phyloP scores from a whole-genome alignment of 2,329 filamentous ascomycete species.

The Pseudogymnoascus pannorum region DNA sequence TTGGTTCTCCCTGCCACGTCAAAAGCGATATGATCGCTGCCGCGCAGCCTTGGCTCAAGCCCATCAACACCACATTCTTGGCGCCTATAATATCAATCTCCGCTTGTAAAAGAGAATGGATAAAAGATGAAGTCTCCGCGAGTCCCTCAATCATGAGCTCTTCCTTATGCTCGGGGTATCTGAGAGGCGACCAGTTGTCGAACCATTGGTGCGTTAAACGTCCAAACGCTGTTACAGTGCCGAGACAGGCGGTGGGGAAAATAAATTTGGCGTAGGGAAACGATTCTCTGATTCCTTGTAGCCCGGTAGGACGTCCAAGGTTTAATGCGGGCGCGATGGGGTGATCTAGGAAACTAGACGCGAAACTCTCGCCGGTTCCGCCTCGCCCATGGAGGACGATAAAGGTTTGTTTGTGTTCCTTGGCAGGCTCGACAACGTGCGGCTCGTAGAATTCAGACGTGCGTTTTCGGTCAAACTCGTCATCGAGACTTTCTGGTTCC shows the following conservation, averaged over 20 bases:
- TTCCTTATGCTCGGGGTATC: conserved; percentile 22
- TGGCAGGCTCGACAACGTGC: conserved; percentile 13
- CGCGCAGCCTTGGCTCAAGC: conserved; percentile 49
- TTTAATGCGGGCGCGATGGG: conserved; percentile 12
- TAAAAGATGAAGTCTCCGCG: conserved; percentile 33
- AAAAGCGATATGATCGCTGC: conserved; percentile 37
- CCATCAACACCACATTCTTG: conserved; percentile 39
- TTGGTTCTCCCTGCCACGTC: conserved; percentile 34
- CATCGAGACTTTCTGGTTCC: not conserved
- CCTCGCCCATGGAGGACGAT: conserved; percentile 45
- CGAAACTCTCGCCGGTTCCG: conserved; percentile 36
- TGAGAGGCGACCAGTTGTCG: conserved; percentile 29
- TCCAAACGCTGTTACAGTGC: conserved; percentile 34
- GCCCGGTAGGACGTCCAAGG: not conserved
- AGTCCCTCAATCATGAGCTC: conserved; percentile 36
- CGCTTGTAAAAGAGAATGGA: conserved; percentile 32
- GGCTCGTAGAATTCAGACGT: conserved; percentile 15
- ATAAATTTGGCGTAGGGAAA: conserved; percentile 41
- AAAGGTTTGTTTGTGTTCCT: conserved; percentile 36
- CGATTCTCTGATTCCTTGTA: conserved; percentile 25
- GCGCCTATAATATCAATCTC: conserved; percentile 35
- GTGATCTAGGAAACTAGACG: conserved; percentile 31
- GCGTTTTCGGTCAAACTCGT: not conserved
- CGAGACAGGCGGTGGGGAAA: conserved; percentile 42
- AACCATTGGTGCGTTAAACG: conserved; percentile 41